Evolutionary conservation across 257 asterid species (phyloP).

Genomic region (Plantago elongata): DNA sequence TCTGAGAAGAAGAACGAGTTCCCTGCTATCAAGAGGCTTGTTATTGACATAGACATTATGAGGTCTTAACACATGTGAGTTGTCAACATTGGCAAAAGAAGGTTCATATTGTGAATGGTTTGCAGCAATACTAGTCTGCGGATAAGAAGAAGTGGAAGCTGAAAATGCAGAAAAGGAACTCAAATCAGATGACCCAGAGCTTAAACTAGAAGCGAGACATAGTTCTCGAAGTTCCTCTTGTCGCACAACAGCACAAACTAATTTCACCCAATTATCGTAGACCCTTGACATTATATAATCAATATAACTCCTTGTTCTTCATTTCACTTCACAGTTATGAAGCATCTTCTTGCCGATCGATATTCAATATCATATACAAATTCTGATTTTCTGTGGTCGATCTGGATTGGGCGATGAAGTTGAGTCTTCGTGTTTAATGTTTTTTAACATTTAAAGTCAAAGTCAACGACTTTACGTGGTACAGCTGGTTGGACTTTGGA

Average conservation of each 20-base stretch:
- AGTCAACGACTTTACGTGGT: background rate
- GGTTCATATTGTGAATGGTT: background rate
- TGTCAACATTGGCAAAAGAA: too few species aligned
- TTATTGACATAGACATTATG: constrained; percentile 41
- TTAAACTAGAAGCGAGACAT: background rate
- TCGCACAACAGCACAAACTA: background rate
- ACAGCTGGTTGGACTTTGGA: too few species aligned
- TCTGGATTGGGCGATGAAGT: too few species aligned
- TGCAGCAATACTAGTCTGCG: background rate
- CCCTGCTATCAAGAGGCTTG: constrained; percentile 37
- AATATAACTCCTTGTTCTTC: too few species aligned
- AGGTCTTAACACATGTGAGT: constrained; percentile 30
- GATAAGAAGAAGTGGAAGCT: background rate
- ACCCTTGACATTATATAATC: background rate
- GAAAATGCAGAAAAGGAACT: background rate
- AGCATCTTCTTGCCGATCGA: background rate
- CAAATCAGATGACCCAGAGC: background rate
- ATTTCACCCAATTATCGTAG: background rate
- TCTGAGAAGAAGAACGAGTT: constrained; percentile 35
- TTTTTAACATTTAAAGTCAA: background rate
- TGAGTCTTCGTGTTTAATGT: too few species aligned
- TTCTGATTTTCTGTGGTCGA: too few species aligned
- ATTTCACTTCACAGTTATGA: background rate
- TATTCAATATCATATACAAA: too few species aligned
- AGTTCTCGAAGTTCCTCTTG: background rate